A percentile compares a stretch with the other conserved stretches of the same genome.
These are phyloP conservation scores for Eurotiales sp. DNA, from an alignment of 2,329 filamentous ascomycete species.

Conservation along the genomic window DNA sequence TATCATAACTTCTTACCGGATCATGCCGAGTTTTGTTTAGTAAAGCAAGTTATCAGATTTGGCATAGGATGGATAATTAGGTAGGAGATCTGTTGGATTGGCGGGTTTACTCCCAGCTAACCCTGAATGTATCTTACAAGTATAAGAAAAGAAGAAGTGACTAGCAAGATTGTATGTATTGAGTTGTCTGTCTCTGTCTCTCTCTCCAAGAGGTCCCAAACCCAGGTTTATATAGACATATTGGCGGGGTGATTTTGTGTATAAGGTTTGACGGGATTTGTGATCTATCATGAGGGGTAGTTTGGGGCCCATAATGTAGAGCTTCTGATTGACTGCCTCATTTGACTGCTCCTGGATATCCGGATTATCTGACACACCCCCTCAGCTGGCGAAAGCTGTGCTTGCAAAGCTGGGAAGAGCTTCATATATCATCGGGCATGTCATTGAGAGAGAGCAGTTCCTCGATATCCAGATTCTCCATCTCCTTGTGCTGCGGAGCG, in stretches of 20 bases:
- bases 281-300: not conserved
- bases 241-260: not conserved
- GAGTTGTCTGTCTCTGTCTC: not conserved
- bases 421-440: not conserved
- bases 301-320: not conserved
- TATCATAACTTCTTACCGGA: conserved; percentile 7
- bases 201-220: not conserved
- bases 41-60: conserved; percentile 7
- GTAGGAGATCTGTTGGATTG: not conserved
- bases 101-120: not conserved
- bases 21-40: conserved; percentile 12
- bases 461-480: not conserved
- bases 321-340: not conserved
- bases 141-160: not conserved
- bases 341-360: not conserved
- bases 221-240: not conserved
- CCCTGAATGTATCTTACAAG: not conserved
- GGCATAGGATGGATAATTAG: not conserved
- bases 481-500: not conserved
- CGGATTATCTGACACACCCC: not conserved
- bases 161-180: not conserved
- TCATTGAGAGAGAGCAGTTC: not conserved
- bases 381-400: too few relatives aligned
- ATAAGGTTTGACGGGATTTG: not conserved
- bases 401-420: too few relatives aligned